Conservation (phyloP, 2,329 filamentous ascomycete species). For the Zopfia rhizophila region DNA sequence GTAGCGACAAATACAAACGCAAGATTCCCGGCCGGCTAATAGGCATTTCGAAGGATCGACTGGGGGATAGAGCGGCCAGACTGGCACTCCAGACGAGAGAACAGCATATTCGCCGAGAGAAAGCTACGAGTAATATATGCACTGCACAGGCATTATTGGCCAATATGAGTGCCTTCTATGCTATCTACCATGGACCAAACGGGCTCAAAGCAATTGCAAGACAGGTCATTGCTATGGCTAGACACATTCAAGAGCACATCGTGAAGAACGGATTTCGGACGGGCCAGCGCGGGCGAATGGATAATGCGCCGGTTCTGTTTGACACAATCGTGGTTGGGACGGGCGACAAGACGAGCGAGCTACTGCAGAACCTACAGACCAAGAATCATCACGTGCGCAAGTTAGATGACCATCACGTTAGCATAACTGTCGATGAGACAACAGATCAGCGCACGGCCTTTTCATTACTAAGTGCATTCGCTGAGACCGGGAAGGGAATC, state of each 20-base stretch:
- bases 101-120: conserved; percentile 95
- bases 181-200: conserved; percentile 88
- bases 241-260: conserved; percentile 73
- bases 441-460: conserved; percentile 66
- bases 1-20: conserved; percentile 89
- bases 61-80: conserved; percentile 82
- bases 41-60: conserved; percentile 89
- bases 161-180: conserved; percentile 96
- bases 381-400: conserved; percentile 71
- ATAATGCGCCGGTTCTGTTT: conserved; percentile 72
- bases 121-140: conserved; percentile 97
- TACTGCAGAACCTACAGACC: conserved; percentile 63
- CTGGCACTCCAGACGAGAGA: conserved; percentile 91
- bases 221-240: conserved; percentile 76
- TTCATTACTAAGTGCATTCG: no score
- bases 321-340: conserved; percentile 79
- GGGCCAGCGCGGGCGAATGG: conserved; percentile 65
- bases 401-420: conserved; percentile 69
- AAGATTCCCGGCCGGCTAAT: conserved; percentile 93
- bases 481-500: conserved; percentile 35
- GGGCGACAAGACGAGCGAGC: conserved; percentile 60
- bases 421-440: conserved; percentile 83
- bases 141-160: conserved; percentile 93
- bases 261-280: conserved; percentile 72
- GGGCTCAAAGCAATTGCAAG: conserved; percentile 87